Evolutionary conservation across 2,329 filamentous ascomycete species (phyloP).

Genomic region (Phaeosphaeria sp.): DNA sequence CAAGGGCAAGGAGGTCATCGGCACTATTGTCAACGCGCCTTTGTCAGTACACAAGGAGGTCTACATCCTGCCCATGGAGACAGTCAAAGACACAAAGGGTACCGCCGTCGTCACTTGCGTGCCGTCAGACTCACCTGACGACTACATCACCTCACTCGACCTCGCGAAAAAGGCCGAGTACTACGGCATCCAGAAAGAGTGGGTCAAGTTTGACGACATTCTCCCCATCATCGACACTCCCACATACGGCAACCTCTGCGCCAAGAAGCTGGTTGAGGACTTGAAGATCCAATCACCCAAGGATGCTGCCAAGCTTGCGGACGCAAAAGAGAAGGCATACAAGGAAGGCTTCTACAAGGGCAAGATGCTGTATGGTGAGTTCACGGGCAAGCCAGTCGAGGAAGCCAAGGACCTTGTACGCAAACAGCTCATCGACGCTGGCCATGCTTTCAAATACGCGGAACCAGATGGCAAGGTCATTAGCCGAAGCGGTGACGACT

Average conservation of each 20-base stretch:
- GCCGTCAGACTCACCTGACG: constrained; percentile 93
- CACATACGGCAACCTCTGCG: constrained; percentile 83
- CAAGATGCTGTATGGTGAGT: constrained; percentile 85
- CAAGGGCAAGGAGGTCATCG: constrained; percentile 79
- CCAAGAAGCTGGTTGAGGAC: constrained; percentile 83
- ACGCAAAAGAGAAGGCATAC: constrained; percentile 96
- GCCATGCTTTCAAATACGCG: constrained; percentile 87
- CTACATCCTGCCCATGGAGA: constrained; percentile 93
- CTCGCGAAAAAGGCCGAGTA: constrained; percentile 94
- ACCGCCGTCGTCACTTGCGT: constrained; percentile 97
- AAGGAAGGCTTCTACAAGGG: constrained; percentile 98
- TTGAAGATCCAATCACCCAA: constrained; percentile 98
- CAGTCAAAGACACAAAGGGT: constrained; percentile 89
- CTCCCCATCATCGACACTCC: constrained; percentile 79
- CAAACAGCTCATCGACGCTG: constrained; percentile 75
- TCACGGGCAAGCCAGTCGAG: constrained; percentile 85
- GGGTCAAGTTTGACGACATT: constrained; percentile 85
- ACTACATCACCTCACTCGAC: constrained; percentile 88
- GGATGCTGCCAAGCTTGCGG: constrained; percentile 85
- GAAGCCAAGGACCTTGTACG: constrained; percentile 86
- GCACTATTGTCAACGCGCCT: constrained; percentile 88
- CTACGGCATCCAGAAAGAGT: constrained; percentile 93
- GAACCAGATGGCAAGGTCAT: constrained; percentile 91
- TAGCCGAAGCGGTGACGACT: constrained; percentile 88
- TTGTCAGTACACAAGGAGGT: constrained; percentile 82